phyloP scores from a whole-genome alignment of 176 grass and related monocot species.

The Triticum dicoccoides region DNA sequence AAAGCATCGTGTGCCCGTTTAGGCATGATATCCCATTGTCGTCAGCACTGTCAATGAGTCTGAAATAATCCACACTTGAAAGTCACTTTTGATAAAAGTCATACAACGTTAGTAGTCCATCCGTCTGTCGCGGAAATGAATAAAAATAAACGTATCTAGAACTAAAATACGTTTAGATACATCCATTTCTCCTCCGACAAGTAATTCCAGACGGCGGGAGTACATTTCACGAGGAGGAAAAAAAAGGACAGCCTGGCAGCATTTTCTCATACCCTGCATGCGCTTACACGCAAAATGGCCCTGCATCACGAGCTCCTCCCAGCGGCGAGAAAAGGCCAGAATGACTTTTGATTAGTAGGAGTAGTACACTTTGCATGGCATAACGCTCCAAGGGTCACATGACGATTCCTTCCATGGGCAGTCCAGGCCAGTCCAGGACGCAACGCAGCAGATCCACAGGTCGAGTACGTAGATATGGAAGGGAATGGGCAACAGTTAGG shows the following conservation, averaged over 20 bases:
- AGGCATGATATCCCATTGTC: too few species aligned
- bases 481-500: not conserved
- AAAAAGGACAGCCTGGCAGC: too few species aligned
- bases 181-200: too few species aligned
- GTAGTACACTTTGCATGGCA: not conserved
- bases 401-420: not conserved
- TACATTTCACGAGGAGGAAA: too few species aligned
- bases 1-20: too few species aligned
- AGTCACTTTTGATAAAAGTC: not conserved
- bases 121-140: too few species aligned
- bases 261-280: not conserved
- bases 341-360: not conserved
- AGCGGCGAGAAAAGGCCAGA: constrained; percentile 21
- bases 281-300: not conserved
- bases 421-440: not conserved
- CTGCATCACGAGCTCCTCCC: constrained; percentile 38
- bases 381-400: not conserved
- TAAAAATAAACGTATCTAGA: too few species aligned
- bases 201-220: too few species aligned
- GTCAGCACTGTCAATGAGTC: too few species aligned
- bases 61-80: not conserved
- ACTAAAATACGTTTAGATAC: too few species aligned
- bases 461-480: too few species aligned
- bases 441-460: not conserved
- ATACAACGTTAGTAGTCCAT: too few species aligned